Conservation (phyloP, 192 early-diverging fungal genomes). For the Bifiguratus adelaidae region DNA sequence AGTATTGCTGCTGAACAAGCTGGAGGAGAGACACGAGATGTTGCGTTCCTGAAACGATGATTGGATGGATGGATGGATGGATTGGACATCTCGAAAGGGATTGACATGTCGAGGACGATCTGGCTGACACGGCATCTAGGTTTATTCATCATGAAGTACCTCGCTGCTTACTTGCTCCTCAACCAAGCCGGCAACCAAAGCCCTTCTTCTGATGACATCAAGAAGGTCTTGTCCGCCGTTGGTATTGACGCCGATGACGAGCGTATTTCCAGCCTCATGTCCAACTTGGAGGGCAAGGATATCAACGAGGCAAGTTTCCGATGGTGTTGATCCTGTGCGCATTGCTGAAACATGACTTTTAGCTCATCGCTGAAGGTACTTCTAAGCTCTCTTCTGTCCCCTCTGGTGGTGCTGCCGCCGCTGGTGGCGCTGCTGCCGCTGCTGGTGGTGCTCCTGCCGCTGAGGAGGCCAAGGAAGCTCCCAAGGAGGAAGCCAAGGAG, state of each 20-base stretch:
- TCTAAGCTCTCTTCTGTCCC: conserved; percentile 92
- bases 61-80: too few relatives aligned
- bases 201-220: conserved; percentile 71
- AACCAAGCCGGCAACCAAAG: conserved; percentile 75
- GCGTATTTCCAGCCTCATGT: conserved; percentile 66
- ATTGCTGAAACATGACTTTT: conserved; percentile 3
- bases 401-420: conserved; percentile 76
- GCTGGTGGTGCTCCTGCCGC: conserved; percentile 26
- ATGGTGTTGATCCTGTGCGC: too few relatives aligned
- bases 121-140: too few relatives aligned
- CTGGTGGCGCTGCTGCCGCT: conserved; percentile 52
- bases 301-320: conserved; percentile 72
- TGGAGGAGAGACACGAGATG: too few relatives aligned
- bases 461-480: conserved; percentile 45
- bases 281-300: conserved; percentile 82
- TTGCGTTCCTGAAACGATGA: too few relatives aligned
- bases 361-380: conserved; percentile 87
- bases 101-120: too few relatives aligned
- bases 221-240: conserved; percentile 75
- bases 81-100: too few relatives aligned
- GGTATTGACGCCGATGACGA: conserved; percentile 86
- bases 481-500: conserved; percentile 88
- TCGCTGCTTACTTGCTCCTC: conserved; percentile 97
- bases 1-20: too few relatives aligned
- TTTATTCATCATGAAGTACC: conserved; percentile 91